A percentile compares a stretch with the other conserved stretches of the same genome.
Conservation (phyloP, 2,329 filamentous ascomycete genomes). For the Neonectria faginata region DNA sequence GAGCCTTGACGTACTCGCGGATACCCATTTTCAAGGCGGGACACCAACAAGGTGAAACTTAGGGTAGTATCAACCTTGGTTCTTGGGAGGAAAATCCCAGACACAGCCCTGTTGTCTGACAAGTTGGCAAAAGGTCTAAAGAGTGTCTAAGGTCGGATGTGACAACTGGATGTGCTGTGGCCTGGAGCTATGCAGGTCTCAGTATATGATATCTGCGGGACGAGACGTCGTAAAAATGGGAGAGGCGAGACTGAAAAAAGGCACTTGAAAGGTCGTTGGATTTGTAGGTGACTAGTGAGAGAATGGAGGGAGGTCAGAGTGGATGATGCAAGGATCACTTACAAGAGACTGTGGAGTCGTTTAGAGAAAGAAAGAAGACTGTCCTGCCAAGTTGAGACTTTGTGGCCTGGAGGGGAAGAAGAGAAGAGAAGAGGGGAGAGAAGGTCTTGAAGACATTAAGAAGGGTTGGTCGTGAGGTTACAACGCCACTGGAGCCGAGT, state of each 20-base stretch:
- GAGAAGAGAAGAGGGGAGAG: slow-evolving; percentile 17
- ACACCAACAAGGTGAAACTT: neutral
- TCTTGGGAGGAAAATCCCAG: neutral
- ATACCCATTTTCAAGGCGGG: slow-evolving; percentile 65
- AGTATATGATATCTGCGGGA: neutral
- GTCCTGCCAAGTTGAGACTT: slow-evolving; percentile 27
- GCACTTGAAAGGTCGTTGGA: neutral
- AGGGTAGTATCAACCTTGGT: neutral
- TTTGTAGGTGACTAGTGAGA: neutral
- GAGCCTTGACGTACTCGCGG: slow-evolving; percentile 71
- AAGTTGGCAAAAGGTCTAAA: neutral
- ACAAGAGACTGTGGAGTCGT: slow-evolving; percentile 14
- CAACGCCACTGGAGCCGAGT: slow-evolving; percentile 30
- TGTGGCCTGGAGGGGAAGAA: slow-evolving; percentile 24
- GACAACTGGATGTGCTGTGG: neutral
- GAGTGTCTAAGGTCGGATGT: slow-evolving; percentile 8
- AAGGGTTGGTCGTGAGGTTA: slow-evolving; percentile 19
- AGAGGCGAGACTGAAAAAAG: neutral
- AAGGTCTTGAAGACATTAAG: slow-evolving; percentile 31
- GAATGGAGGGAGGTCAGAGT: neutral
- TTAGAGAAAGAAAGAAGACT: slow-evolving; percentile 23
- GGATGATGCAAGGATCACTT: slow-evolving; percentile 6
- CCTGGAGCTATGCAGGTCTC: neutral
- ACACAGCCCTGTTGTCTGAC: slow-evolving; percentile 11
- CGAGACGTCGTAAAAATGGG: neutral